Conservation (phyloP, 2,329 filamentous ascomycete species). For the Apiospora sp. region DNA sequence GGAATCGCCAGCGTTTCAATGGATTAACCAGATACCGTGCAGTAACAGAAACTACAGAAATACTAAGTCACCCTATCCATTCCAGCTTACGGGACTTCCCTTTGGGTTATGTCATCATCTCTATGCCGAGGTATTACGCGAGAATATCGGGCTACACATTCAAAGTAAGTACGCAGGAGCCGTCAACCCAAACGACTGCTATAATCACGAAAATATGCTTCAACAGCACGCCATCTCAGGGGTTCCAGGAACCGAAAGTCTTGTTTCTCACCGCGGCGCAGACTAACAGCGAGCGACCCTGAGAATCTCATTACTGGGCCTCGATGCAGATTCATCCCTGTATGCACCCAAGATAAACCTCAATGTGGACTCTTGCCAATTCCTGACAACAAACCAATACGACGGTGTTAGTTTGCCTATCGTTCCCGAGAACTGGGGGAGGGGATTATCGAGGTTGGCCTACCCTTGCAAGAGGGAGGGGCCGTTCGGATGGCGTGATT, state of each 20-base stretch:
- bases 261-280: neutral
- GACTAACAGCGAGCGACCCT: neutral
- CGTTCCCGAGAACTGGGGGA: neutral
- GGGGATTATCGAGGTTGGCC: neutral
- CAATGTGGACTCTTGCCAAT: neutral
- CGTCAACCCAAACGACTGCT: neutral
- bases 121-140: neutral
- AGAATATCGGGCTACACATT: neutral
- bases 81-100: neutral
- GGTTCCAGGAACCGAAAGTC: too few species aligned
- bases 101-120: too few species aligned
- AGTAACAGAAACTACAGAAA: neutral
- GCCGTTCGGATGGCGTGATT: slow-evolving; percentile 14
- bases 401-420: neutral
- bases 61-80: too few species aligned
- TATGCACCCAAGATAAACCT: neutral
- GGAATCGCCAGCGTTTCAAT: accelerated
- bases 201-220: neutral
- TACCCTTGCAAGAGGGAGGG: slow-evolving; percentile 1
- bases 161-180: neutral
- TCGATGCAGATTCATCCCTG: neutral
- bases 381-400: neutral
- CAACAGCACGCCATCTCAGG: neutral
- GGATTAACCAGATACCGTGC: neutral
- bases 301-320: neutral